A percentile compares a stretch with the other conserved stretches of the same genome.
phyloP scores from a whole-genome alignment of 2,329 filamentous ascomycete species.

The Colletotrichum simmondsii region DNA sequence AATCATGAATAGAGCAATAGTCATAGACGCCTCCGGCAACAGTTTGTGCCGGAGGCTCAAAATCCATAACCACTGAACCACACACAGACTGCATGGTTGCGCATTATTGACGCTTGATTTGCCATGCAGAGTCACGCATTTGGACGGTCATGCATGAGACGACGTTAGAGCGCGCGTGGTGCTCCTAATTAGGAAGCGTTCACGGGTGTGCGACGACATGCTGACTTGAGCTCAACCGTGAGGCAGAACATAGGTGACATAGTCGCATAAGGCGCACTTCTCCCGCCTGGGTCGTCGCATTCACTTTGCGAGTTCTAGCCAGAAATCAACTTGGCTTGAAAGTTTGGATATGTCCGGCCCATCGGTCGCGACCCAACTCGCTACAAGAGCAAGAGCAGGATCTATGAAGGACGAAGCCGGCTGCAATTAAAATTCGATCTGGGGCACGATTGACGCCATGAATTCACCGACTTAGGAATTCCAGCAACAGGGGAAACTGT shows the following conservation, averaged over 20 bases:
- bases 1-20: conserved; percentile 34
- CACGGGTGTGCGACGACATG: neutral
- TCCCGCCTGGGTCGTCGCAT: neutral
- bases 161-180: too few relatives aligned
- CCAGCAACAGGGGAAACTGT: conserved; percentile 83
- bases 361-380: conserved; percentile 40
- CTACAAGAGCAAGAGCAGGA: neutral
- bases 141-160: neutral
- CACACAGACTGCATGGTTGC: neutral
- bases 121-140: neutral
- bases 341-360: conserved; percentile 54
- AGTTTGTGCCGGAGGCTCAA: neutral
- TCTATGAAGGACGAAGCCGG: conserved; percentile 56
- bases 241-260: neutral
- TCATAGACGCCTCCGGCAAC: conserved; percentile 14
- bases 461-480: conserved; percentile 67
- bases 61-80: neutral
- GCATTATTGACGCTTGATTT: neutral
- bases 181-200: neutral
- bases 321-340: too few relatives aligned
- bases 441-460: conserved; percentile 81
- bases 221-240: neutral
- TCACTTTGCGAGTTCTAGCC: neutral
- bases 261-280: neutral
- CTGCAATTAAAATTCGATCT: conserved; percentile 84